Conservation (phyloP, 768 basidiomycete genomes). For the Pholiota molesta region DNA sequence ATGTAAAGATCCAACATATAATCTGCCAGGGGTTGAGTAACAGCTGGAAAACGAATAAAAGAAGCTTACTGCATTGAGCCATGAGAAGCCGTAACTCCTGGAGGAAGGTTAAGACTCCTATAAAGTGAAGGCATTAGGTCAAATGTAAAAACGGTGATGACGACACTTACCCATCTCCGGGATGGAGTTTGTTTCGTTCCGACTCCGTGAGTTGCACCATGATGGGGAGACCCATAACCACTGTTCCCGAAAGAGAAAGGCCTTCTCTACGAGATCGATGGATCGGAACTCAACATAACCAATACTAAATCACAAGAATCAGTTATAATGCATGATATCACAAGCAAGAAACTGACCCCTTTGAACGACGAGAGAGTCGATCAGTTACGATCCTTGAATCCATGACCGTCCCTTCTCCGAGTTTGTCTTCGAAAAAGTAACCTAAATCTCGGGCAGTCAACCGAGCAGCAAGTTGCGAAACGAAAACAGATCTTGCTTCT, state of each 20-base stretch:
- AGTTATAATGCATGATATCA: neutral
- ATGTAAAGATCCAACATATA: constrained; percentile 96
- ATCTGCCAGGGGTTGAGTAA: constrained; percentile 44
- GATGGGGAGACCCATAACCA: constrained; percentile 98
- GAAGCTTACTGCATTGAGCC: constrained; percentile 79
- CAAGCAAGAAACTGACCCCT: constrained; percentile 68
- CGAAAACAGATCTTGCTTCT: constrained; percentile 97
- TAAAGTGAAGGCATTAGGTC: constrained; percentile 16
- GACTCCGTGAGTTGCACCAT: constrained; percentile 97
- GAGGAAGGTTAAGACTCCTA: constrained; percentile 81
- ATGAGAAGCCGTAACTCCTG: constrained; percentile 81
- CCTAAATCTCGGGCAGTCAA: constrained; percentile 97
- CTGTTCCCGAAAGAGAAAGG: constrained; percentile 89
- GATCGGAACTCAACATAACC: constrained; percentile 97
- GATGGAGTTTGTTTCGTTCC: constrained; percentile 88
- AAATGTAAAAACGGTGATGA: neutral
- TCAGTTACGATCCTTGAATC: constrained; percentile 98
- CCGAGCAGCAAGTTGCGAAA: constrained; percentile 96
- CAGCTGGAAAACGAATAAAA: neutral
- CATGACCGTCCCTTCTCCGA: constrained; percentile 92
- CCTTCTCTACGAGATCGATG: constrained; percentile 90
- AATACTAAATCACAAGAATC: constrained; percentile 58
- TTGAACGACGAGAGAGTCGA: constrained; percentile 92
- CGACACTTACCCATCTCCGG: constrained; percentile 73
- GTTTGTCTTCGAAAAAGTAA: constrained; percentile 97